Evolutionary conservation across 257 asterid species (phyloP), one percentile per base, ranked within the genome.

Genomic region (Solanum medicagineum): DNA sequence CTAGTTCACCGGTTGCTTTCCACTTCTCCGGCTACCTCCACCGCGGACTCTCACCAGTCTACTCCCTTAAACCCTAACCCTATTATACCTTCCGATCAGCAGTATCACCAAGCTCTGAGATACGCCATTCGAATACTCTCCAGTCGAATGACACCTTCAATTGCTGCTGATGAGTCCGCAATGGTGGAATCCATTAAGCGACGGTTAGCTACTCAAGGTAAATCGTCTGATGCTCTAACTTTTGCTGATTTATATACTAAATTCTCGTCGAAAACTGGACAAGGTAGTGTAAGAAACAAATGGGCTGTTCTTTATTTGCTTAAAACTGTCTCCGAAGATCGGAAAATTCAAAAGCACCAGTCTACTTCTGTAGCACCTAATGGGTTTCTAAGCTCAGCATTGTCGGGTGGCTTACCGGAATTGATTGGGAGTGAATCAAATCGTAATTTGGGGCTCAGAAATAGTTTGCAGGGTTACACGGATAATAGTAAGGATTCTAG

Each of bases 271-370:
- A 95, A 88, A 90, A 90, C 85, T 12, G 98, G 98, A 19, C 94
- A 96, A 3, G 99, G 99, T 8, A 90, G 96, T 60, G 95, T 95
- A 12, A 89, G 85, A 51, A 94, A 94, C 81, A 97, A 97, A 90
- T 97, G 99, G 99, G 96, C 97, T 10, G 93, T 95, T 59, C 92
- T 97, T 4, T 97, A 95, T 90, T 89, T 97, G 96, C 96, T 97
- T 69, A 94, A 97, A 88, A 93, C 96, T 40, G 84, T 97, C 40
- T 94, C 99, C 9, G 97, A 95, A 80, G 99, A 97, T 88, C 91
- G 93, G 65, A 92, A 88, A 83, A 55, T 80, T 45, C 91, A 83
- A 83, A 89, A 92, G 83, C 89, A 85, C 17, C 91, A 88, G 84
- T 73, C 87, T 40, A 63, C 80, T 10, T 79, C 88, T 84, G 80